Evolutionary conservation across 371 early-diverging fungal genomes (phyloP).

Genomic region (Lichtheimia corymbifera): DNA sequence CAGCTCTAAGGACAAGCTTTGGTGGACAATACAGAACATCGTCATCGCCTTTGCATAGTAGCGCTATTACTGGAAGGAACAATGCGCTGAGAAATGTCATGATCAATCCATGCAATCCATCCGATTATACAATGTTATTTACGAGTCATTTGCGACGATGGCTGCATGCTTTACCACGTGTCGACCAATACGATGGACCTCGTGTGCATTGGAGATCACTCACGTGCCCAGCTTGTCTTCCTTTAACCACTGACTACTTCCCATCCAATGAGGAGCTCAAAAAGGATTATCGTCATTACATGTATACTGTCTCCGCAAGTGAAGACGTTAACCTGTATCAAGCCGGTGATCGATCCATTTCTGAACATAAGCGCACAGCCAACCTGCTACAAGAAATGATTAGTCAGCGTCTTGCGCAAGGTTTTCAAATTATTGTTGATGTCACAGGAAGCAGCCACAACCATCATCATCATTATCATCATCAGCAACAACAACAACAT

Average conservation of each 20-base stretch:
- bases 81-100: constrained; percentile 27
- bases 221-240: constrained; percentile 91
- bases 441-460: constrained; percentile 30
- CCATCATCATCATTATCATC: background rate
- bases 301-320: constrained; percentile 79
- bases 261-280: constrained; percentile 78
- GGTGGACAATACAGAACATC: constrained; percentile 36
- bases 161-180: constrained; percentile 78
- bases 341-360: constrained; percentile 46
- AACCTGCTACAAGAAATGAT: constrained; percentile 83
- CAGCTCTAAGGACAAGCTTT: constrained; percentile 36
- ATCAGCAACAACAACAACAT: constrained; percentile 1
- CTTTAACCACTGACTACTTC: constrained; percentile 89
- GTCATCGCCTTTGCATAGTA: constrained; percentile 40
- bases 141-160: constrained; percentile 76
- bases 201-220: constrained; percentile 82
- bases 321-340: constrained; percentile 64
- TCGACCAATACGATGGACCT: constrained; percentile 46
- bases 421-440: constrained; percentile 87
- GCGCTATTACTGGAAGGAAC: constrained; percentile 16
- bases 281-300: constrained; percentile 75
- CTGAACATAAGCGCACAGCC: constrained; percentile 59
- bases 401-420: constrained; percentile 89
- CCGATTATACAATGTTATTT: constrained; percentile 58
- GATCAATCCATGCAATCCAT: constrained; percentile 77